Base-by-base conservation (phyloP, 257 asterid genomes). In the Dorcoceras hygrometricum region DNA sequence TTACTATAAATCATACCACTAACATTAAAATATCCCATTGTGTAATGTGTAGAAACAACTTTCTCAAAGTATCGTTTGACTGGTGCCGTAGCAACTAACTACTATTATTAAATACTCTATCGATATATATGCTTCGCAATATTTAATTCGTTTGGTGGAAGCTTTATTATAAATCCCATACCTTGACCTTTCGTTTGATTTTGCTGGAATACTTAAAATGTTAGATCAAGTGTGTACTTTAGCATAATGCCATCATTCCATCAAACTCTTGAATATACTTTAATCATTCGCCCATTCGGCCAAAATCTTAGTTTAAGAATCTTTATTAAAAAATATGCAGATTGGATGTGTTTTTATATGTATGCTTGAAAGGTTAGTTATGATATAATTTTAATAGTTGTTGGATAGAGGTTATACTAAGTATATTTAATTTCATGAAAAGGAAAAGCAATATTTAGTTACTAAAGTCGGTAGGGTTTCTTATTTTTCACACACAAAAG, bases 81-180 rank as follows among this genome's bases (percentile, higher is more conserved):
- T 69, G 79, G 59, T 70, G 62, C 18, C 10, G 73, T 70, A 43
- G 60, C 73, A 36, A 36, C 18, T 36, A 56, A 20, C 67, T 39
- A 77, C 75, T 67, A 82, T 61, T 67, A 14, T 53, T 27, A 66
- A 78, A 67, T 65, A 36, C 18, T 36, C n/a, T 71, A 22, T 29
- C n/a, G 12, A 63, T 69, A 29, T 50, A 76, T 67, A 50, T 76
- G 74, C 76, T 71, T 80, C 75, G 57, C 59, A 26, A 23, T 82
- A 69, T 62, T 79, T 58, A 66, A 73, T 73, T 70, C 8, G 4
- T 68, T 75, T 66, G 46, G 25, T 50, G 11, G 11, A 67, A 56
- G 25, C 66, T 74, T 78, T 59, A 80, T 72, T 62, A 24, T 75
- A 78, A 63, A 65, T 73, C 70, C 90, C 92, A 83, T 87, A 32